Percentiles rank a stretch among this genome's conserved stretches.
These are phyloP conservation scores for Pythium insidiosum DNA, from an alignment of 352 stramenopile genomes.

Conservation along the genomic window DNA sequence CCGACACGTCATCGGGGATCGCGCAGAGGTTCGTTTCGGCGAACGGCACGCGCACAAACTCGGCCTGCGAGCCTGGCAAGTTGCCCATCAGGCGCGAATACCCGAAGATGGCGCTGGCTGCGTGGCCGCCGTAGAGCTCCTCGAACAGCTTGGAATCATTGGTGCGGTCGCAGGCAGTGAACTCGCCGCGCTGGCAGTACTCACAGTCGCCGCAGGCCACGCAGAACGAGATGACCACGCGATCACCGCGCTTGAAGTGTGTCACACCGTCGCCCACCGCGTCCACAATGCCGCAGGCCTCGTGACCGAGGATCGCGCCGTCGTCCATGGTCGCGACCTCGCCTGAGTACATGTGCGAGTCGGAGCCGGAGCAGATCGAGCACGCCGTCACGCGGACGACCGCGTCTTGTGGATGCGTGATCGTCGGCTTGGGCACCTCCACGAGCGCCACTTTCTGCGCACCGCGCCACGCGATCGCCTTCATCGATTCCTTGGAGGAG, in stretches of 20 bases:
- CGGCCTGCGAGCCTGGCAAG: slow-evolving; percentile 31
- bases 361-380: slow-evolving; percentile 23
- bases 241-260: slow-evolving; percentile 24
- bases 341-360: slow-evolving; percentile 23
- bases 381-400: slow-evolving; percentile 20
- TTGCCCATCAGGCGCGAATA: no score
- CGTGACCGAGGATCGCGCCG: slow-evolving; percentile 29
- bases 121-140: slow-evolving; percentile 21
- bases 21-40: slow-evolving; percentile 24
- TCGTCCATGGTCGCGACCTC: slow-evolving; percentile 23
- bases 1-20: slow-evolving; percentile 17
- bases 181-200: slow-evolving; percentile 20
- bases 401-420: slow-evolving; percentile 24
- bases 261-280: slow-evolving; percentile 19
- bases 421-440: slow-evolving; percentile 16
- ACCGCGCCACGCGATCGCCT: slow-evolving; percentile 24
- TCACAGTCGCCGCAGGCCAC: slow-evolving; percentile 25
- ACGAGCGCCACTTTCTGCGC: slow-evolving; percentile 19
- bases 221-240: slow-evolving; percentile 28
- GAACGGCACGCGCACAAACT: slow-evolving; percentile 35
- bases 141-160: slow-evolving; percentile 26
- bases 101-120: slow-evolving; percentile 19
- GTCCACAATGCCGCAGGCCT: slow-evolving; percentile 24
- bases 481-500: slow-evolving; percentile 20
- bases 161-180: slow-evolving; percentile 21